Conservation (phyloP, 371 early-diverging fungal species). For the Basidiobolus meristosporus region DNA sequence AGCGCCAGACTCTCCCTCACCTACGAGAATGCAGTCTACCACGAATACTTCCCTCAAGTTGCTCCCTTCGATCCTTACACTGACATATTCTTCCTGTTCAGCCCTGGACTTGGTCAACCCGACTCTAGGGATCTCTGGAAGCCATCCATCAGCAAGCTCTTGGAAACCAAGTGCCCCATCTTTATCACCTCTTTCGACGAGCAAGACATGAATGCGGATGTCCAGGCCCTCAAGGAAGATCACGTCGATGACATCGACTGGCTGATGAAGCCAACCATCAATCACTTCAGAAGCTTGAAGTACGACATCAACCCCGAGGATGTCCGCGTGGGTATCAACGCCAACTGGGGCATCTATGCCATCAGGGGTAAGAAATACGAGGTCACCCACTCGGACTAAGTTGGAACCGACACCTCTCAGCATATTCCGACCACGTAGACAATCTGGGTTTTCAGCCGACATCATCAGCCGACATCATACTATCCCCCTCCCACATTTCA, state of each 20-base stretch:
- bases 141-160: constrained; percentile 37
- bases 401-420: not conserved
- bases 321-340: constrained; percentile 45
- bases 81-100: constrained; percentile 66
- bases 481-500: no score
- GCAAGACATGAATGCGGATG: constrained; percentile 38
- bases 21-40: constrained; percentile 19
- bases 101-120: constrained; percentile 55
- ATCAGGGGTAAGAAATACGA: constrained; percentile 74
- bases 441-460: no score
- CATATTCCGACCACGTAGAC: no score
- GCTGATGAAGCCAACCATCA: constrained; percentile 48
- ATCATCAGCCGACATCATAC: no score
- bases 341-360: constrained; percentile 70
- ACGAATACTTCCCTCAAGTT: constrained; percentile 14
- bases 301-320: constrained; percentile 55
- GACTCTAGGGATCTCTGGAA: constrained; percentile 45
- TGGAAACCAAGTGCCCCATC: constrained; percentile 65
- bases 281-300: constrained; percentile 52
- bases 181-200: constrained; percentile 64
- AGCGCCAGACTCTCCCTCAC: constrained; percentile 26
- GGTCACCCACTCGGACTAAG: constrained; percentile 11
- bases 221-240: constrained; percentile 33
- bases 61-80: constrained; percentile 60
- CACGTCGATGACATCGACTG: constrained; percentile 25